Conservation (phyloP, 441 rosid genomes). For the Capsella rubella region DNA sequence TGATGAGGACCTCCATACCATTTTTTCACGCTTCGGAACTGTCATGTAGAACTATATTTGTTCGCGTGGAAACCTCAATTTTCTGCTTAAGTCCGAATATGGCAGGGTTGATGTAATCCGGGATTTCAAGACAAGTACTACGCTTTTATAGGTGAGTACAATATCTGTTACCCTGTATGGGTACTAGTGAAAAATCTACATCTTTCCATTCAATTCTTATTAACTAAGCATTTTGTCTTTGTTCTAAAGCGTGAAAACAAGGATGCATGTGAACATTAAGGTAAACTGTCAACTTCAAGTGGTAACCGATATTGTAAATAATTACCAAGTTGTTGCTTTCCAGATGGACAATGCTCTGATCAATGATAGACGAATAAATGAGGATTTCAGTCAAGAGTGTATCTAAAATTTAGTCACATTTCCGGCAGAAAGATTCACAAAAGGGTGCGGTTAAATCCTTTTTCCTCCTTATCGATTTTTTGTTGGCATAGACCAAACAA, state of each 20-base stretch:
- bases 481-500: not conserved
- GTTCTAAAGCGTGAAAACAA: conserved; percentile 72
- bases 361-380: conserved; percentile 93
- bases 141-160: conserved; percentile 80
- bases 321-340: conserved; percentile 34
- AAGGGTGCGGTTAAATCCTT: conserved; percentile 56
- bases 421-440: conserved; percentile 61
- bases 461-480: not conserved
- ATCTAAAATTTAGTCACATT: conserved; percentile 82
- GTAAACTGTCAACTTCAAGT: conserved; percentile 45
- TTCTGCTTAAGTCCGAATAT: conserved; percentile 27
- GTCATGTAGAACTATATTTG: conserved; percentile 35
- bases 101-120: conserved; percentile 90
- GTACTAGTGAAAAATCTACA: not conserved
- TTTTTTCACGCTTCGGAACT: conserved; percentile 90
- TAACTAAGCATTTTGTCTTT: conserved; percentile 6
- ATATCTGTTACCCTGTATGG: too few species aligned
- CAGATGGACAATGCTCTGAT: conserved; percentile 97
- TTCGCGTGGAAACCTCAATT: not conserved
- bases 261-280: conserved; percentile 89
- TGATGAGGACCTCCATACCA: conserved; percentile 95
- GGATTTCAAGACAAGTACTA: conserved; percentile 94
- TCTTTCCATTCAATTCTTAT: not conserved
- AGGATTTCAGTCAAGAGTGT: conserved; percentile 98
- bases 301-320: not conserved